Evolutionary conservation across 1,139 yeast genomes (phyloP), one percentile per base, ranked within the genome.

Genomic region (Suhomyces anneliseae): DNA sequence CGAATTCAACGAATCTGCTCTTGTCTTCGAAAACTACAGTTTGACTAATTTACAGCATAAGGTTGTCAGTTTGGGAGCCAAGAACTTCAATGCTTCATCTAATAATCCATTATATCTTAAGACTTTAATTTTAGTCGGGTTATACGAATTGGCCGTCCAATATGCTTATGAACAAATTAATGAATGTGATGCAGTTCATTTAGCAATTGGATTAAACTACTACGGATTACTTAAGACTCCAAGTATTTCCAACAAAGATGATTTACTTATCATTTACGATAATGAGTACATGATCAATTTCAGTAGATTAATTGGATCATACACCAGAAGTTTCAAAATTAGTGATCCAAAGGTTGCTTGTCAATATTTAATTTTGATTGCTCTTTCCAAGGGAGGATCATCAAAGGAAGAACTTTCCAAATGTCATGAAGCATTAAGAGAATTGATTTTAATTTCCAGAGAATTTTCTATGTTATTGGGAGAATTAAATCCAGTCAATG

Each of bases 291-390:
- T 76, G 40, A 69, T 84, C 26, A 80, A 81, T 57, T 85, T 80
- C 65, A 77, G 83, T 36, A 75, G 85, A 53, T 63, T 86, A 42
- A 58, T 86, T 43, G 89, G 88, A 0, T 80, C 84, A 12, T 87
- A 90, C 65, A 87, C 95, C 6, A 79, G 90, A 52, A 82, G 85
- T 11, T 92, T 93, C 73, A 86, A 90, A 59, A 80, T 82, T 45
- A 81, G 93, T 40, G 96, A 92, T 68, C 96, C 98, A 24, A 81
- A 85, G 59, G 89, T 87, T 48, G 98, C 97, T 0, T 87, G 90
- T 34, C 97, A 93, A 62, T 93, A 93, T 62, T 69, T 93, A 46
- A 77, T 88, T 29, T 72, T 89, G 54, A 83, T 92, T 36, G 85
- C 90, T 35, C 63, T 90, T 58, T 64, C 75, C 1, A 61, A 69